Evolutionary conservation across 805 yeast genomes (phyloP).

Genomic region (Ogataea kodamae): DNA sequence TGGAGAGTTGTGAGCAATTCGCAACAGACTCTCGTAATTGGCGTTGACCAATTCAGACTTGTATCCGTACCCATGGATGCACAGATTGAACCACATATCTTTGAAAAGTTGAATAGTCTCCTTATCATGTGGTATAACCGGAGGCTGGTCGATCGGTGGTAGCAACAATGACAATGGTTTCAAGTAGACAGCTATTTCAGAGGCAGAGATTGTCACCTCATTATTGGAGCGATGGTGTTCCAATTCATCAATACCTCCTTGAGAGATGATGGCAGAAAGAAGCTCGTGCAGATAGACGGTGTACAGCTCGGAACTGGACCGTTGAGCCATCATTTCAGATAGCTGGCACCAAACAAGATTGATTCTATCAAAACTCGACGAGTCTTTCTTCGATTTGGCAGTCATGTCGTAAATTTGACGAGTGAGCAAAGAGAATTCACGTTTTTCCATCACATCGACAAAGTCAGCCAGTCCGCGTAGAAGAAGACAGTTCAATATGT

Average conservation of each 20-base stretch:
- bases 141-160: conserved; percentile 51
- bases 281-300: conserved; percentile 60
- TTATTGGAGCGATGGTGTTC: conserved; percentile 79
- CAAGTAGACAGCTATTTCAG: conserved; percentile 58
- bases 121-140: conserved; percentile 44
- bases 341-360: conserved; percentile 48
- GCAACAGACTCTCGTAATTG: conserved; percentile 48
- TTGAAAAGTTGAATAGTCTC: conserved; percentile 60
- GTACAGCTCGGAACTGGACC: conserved; percentile 44
- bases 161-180: conserved; percentile 73
- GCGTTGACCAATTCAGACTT: conserved; percentile 50
- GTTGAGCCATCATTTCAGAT: conserved; percentile 33
- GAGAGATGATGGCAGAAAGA: conserved; percentile 60
- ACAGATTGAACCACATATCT: conserved; percentile 92
- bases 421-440: conserved; percentile 64
- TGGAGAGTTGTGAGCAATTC: conserved; percentile 84
- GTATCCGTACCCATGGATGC: conserved; percentile 80
- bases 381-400: conserved; percentile 41
- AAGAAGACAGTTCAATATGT: conserved; percentile 53
- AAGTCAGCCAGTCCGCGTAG: conserved; percentile 61
- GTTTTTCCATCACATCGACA: conserved; percentile 56
- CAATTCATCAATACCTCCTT: conserved; percentile 70
- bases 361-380: conserved; percentile 38
- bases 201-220: conserved; percentile 68
- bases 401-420: conserved; percentile 53